Conservation (phyloP, 805 yeast species). For the Cyberlindnera maritima region DNA sequence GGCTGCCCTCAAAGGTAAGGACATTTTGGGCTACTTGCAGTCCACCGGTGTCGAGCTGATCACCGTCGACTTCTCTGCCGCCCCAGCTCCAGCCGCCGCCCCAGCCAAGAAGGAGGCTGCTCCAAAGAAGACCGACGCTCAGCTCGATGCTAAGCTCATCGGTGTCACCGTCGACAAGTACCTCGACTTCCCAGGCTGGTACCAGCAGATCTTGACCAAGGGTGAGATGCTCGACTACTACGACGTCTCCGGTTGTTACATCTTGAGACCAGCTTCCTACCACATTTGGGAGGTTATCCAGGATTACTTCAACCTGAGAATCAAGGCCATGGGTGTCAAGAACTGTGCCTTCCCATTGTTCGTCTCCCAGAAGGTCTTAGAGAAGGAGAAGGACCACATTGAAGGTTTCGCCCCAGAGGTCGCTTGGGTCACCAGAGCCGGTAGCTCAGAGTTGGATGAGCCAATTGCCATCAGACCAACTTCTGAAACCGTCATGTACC, state of each 20-base stretch:
- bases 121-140: constrained; percentile 39
- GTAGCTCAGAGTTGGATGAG: constrained; percentile 90
- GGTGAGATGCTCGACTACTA: constrained; percentile 99
- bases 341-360: constrained; percentile 99
- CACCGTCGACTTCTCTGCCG: constrained; percentile 52
- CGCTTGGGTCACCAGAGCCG: constrained; percentile 99
- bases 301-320: constrained; percentile 74
- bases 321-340: constrained; percentile 86
- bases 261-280: constrained; percentile 94
- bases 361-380: constrained; percentile 87
- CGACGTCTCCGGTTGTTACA: constrained; percentile 98
- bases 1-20: constrained; percentile 46
- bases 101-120: constrained; percentile 25
- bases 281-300: constrained; percentile 94
- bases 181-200: constrained; percentile 94
- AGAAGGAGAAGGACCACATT: constrained; percentile 96
- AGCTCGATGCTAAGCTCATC: constrained; percentile 81
- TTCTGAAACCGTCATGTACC: constrained; percentile 99
- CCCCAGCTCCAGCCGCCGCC: constrained; percentile 33
- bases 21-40: constrained; percentile 43
- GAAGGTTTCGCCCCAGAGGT: constrained; percentile 99
- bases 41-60: constrained; percentile 51
- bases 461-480: constrained; percentile 99
- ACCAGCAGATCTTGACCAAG: constrained; percentile 91
- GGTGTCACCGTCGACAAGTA: constrained; percentile 96